Base-by-base conservation (phyloP, 2,329 filamentous ascomycete species). In the Trichophyton simii region DNA sequence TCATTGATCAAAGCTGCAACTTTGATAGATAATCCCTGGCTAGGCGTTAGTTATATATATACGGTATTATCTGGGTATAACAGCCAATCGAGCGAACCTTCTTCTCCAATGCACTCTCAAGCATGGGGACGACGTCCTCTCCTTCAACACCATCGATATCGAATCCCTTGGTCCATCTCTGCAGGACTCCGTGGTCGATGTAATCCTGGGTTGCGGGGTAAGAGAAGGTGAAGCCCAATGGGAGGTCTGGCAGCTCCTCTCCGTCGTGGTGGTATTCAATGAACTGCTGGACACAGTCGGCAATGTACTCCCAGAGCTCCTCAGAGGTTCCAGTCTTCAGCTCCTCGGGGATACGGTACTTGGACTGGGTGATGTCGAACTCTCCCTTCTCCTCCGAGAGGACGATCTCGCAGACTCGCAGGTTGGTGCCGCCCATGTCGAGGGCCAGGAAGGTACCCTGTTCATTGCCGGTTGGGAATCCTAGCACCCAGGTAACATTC, bases 161-260 rank as follows among this genome's bases (percentile, higher is more conserved):
- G 71, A 96, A 96, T 2, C 92, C 92, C 79, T 97, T 97, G 67
- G 92, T 96, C 92, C 92, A 97, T 68, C 91, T 86, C 76, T 96
- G 91, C 62, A 96, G 82, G 44, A 96, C 82, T 67, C 91, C 92
- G 74, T 95, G 89, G 68, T 96, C 90, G 70, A 96, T 91, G 76
- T 91, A 92, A 68, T 95, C 85, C 75, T 96, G 92, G 0, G 89
- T 94, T 15, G 91, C 91, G 1, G 92, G 92, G 73, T 96, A 96
- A 3, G 89, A 95, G 78, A 97, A 97, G 54, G 92, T 96, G 78
- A 96, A 96, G 70, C 92, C 92, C 5, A 96, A 83, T 6, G 89
- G 88, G 25, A 89, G 70, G 65, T 84, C 81, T 57, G 78, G 72
- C 61, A 82, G 75, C 64, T 87, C 81, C 68, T 83, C 78, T 60